These are phyloP conservation scores for Eucalyptus tenuipes DNA, from an alignment of 345 rosid species.

Conservation along the genomic window DNA sequence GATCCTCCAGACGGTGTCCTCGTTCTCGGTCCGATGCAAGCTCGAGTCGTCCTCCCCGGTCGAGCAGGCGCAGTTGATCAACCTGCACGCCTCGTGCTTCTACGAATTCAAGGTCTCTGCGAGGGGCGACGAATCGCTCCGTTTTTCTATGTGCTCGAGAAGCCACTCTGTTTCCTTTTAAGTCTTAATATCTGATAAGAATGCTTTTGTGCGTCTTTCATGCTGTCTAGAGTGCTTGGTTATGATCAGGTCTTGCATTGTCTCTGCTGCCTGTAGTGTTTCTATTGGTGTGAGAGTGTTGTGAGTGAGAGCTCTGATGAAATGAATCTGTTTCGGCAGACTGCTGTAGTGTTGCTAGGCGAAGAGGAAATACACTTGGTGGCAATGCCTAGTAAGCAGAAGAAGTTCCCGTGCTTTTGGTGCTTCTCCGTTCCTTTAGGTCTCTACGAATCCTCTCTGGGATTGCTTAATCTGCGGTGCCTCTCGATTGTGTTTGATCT, in stretches of 20 bases:
- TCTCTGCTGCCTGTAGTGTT: not conserved
- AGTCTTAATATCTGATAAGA: not conserved
- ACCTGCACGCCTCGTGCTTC: slow-evolving; percentile 86
- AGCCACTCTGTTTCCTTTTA: not conserved
- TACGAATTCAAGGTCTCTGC: slow-evolving; percentile 58
- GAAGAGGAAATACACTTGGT: slow-evolving; percentile 89
- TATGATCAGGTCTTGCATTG: not conserved
- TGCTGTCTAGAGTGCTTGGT: not conserved
- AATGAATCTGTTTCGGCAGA: slow-evolving; percentile 19
- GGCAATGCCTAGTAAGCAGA: slow-evolving; percentile 98
- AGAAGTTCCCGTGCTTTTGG: slow-evolving; percentile 98
- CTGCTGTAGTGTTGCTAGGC: slow-evolving; percentile 78
- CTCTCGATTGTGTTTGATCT: slow-evolving; percentile 92
- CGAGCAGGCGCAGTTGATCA: slow-evolving; percentile 56
- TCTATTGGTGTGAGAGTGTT: slow-evolving; percentile 5
- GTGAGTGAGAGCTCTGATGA: not conserved
- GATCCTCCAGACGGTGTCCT: slow-evolving; percentile 72
- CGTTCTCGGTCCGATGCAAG: slow-evolving; percentile 80
- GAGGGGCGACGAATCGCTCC: slow-evolving; percentile 26
- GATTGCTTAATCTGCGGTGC: slow-evolving; percentile 79
- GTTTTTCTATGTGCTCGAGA: not conserved
- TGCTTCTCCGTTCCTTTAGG: slow-evolving; percentile 70
- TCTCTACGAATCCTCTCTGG: slow-evolving; percentile 63
- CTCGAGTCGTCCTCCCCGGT: slow-evolving; percentile 62
- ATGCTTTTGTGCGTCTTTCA: not conserved